Base-by-base conservation (phyloP, 75 land plant genomes). In the Azolla pinnata region DNA sequence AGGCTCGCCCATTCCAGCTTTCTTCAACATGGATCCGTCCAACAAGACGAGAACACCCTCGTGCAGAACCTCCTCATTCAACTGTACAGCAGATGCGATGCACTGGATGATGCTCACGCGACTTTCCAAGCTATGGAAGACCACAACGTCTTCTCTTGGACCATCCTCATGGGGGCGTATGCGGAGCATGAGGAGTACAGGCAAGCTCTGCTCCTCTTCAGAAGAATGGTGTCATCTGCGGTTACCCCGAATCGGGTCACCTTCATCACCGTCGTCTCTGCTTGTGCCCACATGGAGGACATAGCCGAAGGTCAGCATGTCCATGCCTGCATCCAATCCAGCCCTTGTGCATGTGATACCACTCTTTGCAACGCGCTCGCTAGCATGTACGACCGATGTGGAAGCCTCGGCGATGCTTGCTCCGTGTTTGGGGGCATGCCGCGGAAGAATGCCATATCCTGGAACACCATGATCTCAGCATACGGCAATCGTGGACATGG, bases 31-130 rank as follows among this genome's bases (percentile, higher is more conserved):
- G 49, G 49, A 46, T 18, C n/a, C 21, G 49, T 18, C 21, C 49
- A 14, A 46, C n/a, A n/a, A n/a, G n/a, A n/a, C n/a, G 44, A 56
- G 47, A 61, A 60, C 51, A 29, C 33, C 34, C 34, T 61, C 60
- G 58, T 60, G 0, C 64, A 56, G 59, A 78, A 68, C 64, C 56
- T 63, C 0, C 54, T 78, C 58, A 50, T 78, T 31, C 51, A 52
- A 26, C 66, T 70, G 65, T 73, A 68, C 47, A n/a, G 29, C 63
- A 65, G 45, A 10, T 31, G 56, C 44, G 64, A 75, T 3, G 54
- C 57, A 31, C 19, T 73, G 31, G 62, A 47, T 20, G 42, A 32
- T 25, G 81, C 81, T 7, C 38, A n/a, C 10, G 48, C 2, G 18
- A 25, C 68, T 29, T 78, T 78, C 51, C 50, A 73, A 51, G 16